Conservation (phyloP, 805 yeast species). For the Hermanozyma aechmeae region DNA sequence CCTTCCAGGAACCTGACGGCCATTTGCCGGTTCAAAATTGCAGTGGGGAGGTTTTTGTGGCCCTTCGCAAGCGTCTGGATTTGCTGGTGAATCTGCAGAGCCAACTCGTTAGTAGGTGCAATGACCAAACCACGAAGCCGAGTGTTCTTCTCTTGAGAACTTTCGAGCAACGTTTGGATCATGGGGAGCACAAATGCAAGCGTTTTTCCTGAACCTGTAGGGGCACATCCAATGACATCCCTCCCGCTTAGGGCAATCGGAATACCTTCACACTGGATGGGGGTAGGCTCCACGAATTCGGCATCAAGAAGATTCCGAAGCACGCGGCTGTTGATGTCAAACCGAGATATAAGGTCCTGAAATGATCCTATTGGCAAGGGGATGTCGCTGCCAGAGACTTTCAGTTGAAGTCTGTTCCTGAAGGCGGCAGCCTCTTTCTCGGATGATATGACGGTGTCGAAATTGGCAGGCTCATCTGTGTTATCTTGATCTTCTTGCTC, state of each 20-base stretch:
- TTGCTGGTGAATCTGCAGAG: slow-evolving; percentile 73
- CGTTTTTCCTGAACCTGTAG: slow-evolving; percentile 98
- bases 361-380: slow-evolving; percentile 92
- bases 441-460: slow-evolving; percentile 30
- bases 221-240: slow-evolving; percentile 89
- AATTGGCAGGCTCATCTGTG: slow-evolving; percentile 14
- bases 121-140: slow-evolving; percentile 71
- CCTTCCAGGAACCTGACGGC: slow-evolving; percentile 60
- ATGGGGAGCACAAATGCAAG: slow-evolving; percentile 82
- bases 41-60: slow-evolving; percentile 43
- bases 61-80: slow-evolving; percentile 50
- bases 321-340: slow-evolving; percentile 50
- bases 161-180: slow-evolving; percentile 39
- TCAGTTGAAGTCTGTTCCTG: slow-evolving; percentile 54
- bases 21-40: slow-evolving; percentile 61
- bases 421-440: slow-evolving; percentile 51
- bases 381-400: slow-evolving; percentile 73
- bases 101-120: slow-evolving; percentile 92
- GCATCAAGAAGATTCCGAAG: slow-evolving; percentile 56
- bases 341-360: slow-evolving; percentile 66
- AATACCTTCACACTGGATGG: slow-evolving; percentile 86
- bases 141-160: slow-evolving; percentile 19
- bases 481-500: slow-evolving; percentile 19
- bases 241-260: slow-evolving; percentile 63
- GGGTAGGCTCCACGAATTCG: slow-evolving; percentile 79